These are phyloP conservation scores for Candida ascalaphidarum DNA, from an alignment of 805 yeast species.

Conservation along the genomic window DNA sequence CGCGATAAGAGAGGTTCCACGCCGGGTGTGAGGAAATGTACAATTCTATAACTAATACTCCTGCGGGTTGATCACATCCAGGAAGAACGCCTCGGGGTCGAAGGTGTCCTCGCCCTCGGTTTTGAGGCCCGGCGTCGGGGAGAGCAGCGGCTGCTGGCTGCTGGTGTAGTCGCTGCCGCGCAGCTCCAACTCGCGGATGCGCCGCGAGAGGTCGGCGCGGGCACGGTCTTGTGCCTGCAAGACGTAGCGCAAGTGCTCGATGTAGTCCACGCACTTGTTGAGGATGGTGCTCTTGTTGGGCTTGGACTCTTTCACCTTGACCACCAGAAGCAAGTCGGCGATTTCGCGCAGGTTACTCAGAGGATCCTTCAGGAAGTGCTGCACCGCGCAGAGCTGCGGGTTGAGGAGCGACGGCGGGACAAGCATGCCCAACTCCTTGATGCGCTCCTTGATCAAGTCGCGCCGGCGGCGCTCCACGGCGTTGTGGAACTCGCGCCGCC, in stretches of 20 bases:
- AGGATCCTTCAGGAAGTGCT: constrained; percentile 27
- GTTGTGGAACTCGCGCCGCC: constrained; percentile 85
- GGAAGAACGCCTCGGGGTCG: too few species aligned
- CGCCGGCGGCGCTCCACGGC: constrained; percentile 91
- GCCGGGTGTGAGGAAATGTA: too few species aligned
- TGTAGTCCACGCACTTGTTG: constrained; percentile 72
- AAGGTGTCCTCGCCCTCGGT: too few species aligned
- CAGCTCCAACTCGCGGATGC: constrained; percentile 11
- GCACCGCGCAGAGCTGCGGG: constrained; percentile 35
- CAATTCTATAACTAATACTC: too few species aligned
- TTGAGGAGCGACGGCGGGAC: constrained; percentile 70
- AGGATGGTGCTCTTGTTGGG: constrained; percentile 80
- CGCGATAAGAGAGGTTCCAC: too few species aligned
- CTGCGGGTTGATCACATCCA: too few species aligned
- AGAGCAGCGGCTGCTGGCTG: too few species aligned
- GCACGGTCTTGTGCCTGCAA: constrained; percentile 47
- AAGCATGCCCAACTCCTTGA: constrained; percentile 71
- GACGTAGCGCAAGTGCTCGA: constrained; percentile 55
- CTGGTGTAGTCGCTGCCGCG: too few species aligned
- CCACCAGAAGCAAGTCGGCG: constrained; percentile 26
- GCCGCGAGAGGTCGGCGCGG: constrained; percentile 27
- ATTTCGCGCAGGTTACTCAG: constrained; percentile 21
- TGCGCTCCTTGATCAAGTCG: constrained; percentile 82
- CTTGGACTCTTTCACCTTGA: constrained; percentile 53
- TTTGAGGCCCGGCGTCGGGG: too few species aligned